These are phyloP conservation scores for Artomyces pyxidatus DNA, from an alignment of 768 basidiomycete genomes.

Conservation along the genomic window DNA sequence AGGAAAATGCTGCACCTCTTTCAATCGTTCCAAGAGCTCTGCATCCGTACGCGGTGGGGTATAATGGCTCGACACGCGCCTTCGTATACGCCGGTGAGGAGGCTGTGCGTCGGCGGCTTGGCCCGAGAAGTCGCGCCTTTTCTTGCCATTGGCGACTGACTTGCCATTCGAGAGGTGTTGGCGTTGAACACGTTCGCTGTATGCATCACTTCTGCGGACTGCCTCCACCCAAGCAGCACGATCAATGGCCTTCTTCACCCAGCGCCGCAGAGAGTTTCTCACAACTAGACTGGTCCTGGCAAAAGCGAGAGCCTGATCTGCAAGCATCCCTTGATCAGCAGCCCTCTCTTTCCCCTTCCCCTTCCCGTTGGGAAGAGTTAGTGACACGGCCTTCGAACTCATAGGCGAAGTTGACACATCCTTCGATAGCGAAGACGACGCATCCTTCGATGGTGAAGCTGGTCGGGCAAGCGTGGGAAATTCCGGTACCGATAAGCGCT, in stretches of 20 bases:
- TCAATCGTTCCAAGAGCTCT: slow-evolving; percentile 54
- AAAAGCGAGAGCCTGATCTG: slow-evolving; percentile 2
- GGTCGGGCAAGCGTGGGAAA: background rate
- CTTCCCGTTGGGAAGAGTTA: background rate
- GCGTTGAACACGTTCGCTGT: slow-evolving; percentile 42
- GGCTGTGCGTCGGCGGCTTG: slow-evolving; percentile 15
- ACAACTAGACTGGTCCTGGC: slow-evolving; percentile 2
- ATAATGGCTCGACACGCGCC: slow-evolving; percentile 35
- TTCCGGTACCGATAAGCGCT: slow-evolving; percentile 2
- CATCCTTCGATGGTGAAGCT: background rate
- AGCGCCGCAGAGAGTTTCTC: slow-evolving; percentile 4
- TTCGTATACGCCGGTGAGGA: slow-evolving; percentile 25
- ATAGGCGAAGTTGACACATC: slow-evolving; percentile 11
- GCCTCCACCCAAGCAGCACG: slow-evolving; percentile 34
- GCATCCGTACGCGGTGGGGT: slow-evolving; percentile 52
- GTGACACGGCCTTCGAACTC: background rate
- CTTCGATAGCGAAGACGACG: slow-evolving; percentile 4
- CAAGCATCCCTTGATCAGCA: slow-evolving; percentile 1
- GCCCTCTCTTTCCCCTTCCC: slow-evolving; percentile 9
- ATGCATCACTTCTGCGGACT: slow-evolving; percentile 49
- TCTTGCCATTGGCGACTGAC: slow-evolving; percentile 14
- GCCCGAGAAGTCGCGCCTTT: slow-evolving; percentile 19
- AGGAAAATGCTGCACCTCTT: slow-evolving; percentile 42
- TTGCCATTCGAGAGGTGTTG: slow-evolving; percentile 25
- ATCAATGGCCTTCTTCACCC: slow-evolving; percentile 8